Percentiles rank a stretch among this genome's conserved stretches.
Conservation (phyloP, 805 yeast genomes). For the Danielozyma ontarioensis region DNA sequence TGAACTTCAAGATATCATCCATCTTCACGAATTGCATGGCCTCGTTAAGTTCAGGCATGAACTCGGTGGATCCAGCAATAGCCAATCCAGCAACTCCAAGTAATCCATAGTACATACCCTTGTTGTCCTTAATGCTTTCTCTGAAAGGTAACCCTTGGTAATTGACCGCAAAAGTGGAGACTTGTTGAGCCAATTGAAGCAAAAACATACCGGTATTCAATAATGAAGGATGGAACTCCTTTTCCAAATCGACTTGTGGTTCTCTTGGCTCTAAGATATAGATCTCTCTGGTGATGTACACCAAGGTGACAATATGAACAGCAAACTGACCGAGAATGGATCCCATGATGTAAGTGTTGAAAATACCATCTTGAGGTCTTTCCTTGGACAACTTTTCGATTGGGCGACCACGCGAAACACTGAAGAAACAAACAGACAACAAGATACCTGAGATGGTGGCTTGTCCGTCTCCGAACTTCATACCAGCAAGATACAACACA, state of each 20-base stretch:
- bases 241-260: slow-evolving; percentile 85
- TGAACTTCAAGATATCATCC: slow-evolving; percentile 65
- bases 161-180: slow-evolving; percentile 95
- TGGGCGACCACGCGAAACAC: slow-evolving; percentile 91
- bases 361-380: slow-evolving; percentile 97
- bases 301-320: slow-evolving; percentile 75
- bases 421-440: slow-evolving; percentile 88
- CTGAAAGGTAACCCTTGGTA: slow-evolving; percentile 97
- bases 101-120: slow-evolving; percentile 95
- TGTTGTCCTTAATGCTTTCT: slow-evolving; percentile 82
- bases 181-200: slow-evolving; percentile 92
- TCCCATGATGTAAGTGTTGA: slow-evolving; percentile 94
- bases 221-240: slow-evolving; percentile 80
- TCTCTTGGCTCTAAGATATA: slow-evolving; percentile 89
- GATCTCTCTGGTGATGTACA: slow-evolving; percentile 79
- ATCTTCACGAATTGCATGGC: slow-evolving; percentile 90
- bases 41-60: slow-evolving; percentile 89
- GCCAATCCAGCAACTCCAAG: slow-evolving; percentile 88
- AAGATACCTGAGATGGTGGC: slow-evolving; percentile 94
- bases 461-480: slow-evolving; percentile 96
- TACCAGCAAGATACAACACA: slow-evolving; percentile 93
- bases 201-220: slow-evolving; percentile 94
- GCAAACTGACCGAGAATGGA: slow-evolving; percentile 96
- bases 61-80: slow-evolving; percentile 87
- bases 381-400: slow-evolving; percentile 82